Evolutionary conservation across 345 rosid genomes (phyloP).

Genomic region (Citrus cavaleriei): DNA sequence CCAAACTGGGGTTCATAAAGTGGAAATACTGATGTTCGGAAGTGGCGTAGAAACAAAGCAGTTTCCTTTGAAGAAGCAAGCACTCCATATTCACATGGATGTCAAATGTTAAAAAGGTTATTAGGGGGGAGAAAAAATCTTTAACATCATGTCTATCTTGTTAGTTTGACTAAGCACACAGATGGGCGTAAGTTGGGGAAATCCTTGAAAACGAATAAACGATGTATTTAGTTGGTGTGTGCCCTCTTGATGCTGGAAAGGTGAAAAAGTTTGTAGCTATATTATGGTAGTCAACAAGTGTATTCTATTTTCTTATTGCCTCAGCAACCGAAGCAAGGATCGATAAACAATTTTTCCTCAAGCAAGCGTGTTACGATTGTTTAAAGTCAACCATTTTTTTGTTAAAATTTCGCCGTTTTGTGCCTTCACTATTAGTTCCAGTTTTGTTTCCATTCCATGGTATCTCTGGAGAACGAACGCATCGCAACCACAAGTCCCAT

Average conservation of each 20-base stretch:
- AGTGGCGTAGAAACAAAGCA: neutral
- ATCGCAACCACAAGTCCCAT: too few relatives aligned
- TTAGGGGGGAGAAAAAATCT: neutral
- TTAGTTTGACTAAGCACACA: neutral
- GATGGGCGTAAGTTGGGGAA: neutral
- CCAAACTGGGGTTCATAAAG: conserved; percentile 65
- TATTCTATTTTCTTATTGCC: too few relatives aligned
- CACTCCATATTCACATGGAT: neutral
- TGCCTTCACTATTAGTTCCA: neutral
- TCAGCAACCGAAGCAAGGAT: neutral
- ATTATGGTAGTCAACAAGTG: too few relatives aligned
- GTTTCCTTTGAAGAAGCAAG: neutral
- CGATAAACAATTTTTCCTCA: neutral
- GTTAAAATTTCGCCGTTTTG: neutral
- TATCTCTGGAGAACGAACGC: too few relatives aligned
- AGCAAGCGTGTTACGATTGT: neutral
- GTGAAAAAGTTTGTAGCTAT: neutral
- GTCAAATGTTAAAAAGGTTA: too few relatives aligned
- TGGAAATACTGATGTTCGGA: neutral
- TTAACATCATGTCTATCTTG: too few relatives aligned
- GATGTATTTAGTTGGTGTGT: neutral
- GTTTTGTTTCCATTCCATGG: neutral
- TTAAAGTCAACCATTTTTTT: neutral
- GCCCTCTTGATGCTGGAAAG: neutral
- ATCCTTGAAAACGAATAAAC: neutral